Evolutionary conservation across 306 rosid genomes (phyloP).

Genomic region (Calophaca sinica): DNA sequence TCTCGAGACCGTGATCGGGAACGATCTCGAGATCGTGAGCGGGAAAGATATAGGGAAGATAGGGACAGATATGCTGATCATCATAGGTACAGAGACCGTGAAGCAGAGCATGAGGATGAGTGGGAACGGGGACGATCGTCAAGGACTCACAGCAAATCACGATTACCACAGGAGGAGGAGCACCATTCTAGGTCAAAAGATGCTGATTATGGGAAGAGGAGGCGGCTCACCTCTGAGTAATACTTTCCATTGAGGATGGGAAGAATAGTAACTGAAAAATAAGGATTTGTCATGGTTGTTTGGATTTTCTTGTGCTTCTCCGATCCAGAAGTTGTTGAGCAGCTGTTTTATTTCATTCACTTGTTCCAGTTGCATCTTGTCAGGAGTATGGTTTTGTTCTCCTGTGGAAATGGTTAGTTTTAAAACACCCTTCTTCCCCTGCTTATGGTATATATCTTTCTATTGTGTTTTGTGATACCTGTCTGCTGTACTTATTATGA

Average conservation of each 20-base stretch:
- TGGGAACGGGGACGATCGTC: slow-evolving; percentile 90
- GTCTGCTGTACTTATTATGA: not conserved
- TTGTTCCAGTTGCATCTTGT: slow-evolving; percentile 52
- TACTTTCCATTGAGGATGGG: slow-evolving; percentile 47
- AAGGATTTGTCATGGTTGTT: slow-evolving; percentile 52
- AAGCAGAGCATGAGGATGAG: slow-evolving; percentile 81
- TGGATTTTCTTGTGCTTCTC: slow-evolving; percentile 56
- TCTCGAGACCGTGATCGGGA: slow-evolving; percentile 59
- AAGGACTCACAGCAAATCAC: slow-evolving; percentile 78
- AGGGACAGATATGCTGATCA: slow-evolving; percentile 86
- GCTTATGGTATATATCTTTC: not conserved
- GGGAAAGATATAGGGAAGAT: slow-evolving; percentile 85
- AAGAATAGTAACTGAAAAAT: slow-evolving; percentile 43
- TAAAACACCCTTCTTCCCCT: slow-evolving; percentile 7
- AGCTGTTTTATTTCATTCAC: slow-evolving; percentile 52
- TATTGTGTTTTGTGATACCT: not conserved
- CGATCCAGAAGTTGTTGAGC: slow-evolving; percentile 54
- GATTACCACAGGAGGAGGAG: slow-evolving; percentile 78
- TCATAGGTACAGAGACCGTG: slow-evolving; percentile 87
- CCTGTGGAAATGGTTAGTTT: slow-evolving; percentile 57
- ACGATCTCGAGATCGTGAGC: slow-evolving; percentile 68
- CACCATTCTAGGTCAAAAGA: slow-evolving; percentile 89
- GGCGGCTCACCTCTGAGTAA: slow-evolving; percentile 86
- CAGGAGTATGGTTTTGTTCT: slow-evolving; percentile 52
- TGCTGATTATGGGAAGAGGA: slow-evolving; percentile 95